These are phyloP conservation scores for Hanseniaspora sp. DNA, from an alignment of 1,139 yeast species.

Conservation along the genomic window DNA sequence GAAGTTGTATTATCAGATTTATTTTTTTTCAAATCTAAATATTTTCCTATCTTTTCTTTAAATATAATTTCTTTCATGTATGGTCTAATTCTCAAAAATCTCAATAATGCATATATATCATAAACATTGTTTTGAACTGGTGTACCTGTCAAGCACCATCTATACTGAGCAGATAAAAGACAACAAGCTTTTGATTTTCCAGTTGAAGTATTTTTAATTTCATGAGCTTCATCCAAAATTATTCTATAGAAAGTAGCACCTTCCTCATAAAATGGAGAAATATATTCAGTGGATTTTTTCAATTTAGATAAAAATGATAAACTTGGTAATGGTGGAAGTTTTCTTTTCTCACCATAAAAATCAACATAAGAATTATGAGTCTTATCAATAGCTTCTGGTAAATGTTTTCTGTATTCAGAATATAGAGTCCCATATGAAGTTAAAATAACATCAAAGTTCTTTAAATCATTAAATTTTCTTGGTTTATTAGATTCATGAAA, in stretches of 20 bases:
- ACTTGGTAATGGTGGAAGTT: conserved; percentile 35
- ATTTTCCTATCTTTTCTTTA: conserved; percentile 46
- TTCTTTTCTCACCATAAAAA: conserved; percentile 19
- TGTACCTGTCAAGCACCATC: conserved; percentile 87
- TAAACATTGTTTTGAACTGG: conserved; percentile 83
- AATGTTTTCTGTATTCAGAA: conserved; percentile 56
- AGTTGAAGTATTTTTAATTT: conserved; percentile 64
- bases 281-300: conserved; percentile 33
- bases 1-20: conserved; percentile 27
- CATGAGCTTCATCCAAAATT: conserved; percentile 84
- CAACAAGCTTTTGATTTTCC: conserved; percentile 59
- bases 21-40: conserved; percentile 36
- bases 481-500: conserved; percentile 37
- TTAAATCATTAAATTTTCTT: conserved; percentile 37
- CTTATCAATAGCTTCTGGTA: conserved; percentile 23
- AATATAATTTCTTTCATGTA: conserved; percentile 52
- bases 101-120: conserved; percentile 65
- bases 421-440: conserved; percentile 67
- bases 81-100: conserved; percentile 62
- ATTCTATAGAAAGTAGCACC: conserved; percentile 53
- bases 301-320: conserved; percentile 27
- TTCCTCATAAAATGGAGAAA: conserved; percentile 56
- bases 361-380: conserved; percentile 18
- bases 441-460: conserved; percentile 57
- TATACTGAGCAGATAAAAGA: conserved; percentile 40